Conservation (phyloP, 495 filamentous ascomycete genomes). For the Hypoxylon crocopeplum region DNA sequence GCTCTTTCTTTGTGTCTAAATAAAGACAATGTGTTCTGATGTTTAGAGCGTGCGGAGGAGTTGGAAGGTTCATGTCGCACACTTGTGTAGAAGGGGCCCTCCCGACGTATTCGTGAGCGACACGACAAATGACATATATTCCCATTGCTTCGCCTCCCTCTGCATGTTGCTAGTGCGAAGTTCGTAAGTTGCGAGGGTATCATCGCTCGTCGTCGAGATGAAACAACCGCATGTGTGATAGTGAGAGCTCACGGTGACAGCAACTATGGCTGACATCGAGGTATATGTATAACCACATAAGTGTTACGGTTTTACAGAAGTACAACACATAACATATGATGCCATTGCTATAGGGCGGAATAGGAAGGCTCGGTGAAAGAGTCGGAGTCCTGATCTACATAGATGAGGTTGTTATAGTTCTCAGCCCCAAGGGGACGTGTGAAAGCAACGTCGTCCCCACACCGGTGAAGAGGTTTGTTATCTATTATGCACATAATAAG, state of each 20-base stretch:
- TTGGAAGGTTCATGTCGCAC: slow-evolving; percentile 34
- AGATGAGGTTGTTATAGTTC: not conserved
- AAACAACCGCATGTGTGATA: no score
- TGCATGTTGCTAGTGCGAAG: not conserved
- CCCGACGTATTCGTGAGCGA: slow-evolving; percentile 10
- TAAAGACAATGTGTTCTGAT: slow-evolving; percentile 17
- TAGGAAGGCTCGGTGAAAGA: not conserved
- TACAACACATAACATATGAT: not conserved
- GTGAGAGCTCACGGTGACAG: no score
- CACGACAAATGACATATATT: slow-evolving; percentile 34
- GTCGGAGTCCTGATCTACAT: not conserved
- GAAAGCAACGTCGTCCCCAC: slow-evolving; percentile 6
- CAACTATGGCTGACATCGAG: not conserved
- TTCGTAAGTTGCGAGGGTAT: not conserved
- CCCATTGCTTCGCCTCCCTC: not conserved
- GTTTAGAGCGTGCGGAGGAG: slow-evolving; percentile 36
- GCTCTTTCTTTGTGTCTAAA: slow-evolving; percentile 34
- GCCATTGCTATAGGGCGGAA: not conserved
- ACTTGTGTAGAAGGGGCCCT: slow-evolving; percentile 14
- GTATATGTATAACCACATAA: not conserved
- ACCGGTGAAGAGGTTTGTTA: slow-evolving; percentile 12
- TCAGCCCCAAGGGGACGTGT: not conserved
- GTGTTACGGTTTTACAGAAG: no score
- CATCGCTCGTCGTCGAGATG: not conserved
- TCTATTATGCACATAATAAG: not conserved